Evolutionary conservation across 2,329 filamentous ascomycete genomes (phyloP).

Genomic region (Cladobotryum mycophilum): DNA sequence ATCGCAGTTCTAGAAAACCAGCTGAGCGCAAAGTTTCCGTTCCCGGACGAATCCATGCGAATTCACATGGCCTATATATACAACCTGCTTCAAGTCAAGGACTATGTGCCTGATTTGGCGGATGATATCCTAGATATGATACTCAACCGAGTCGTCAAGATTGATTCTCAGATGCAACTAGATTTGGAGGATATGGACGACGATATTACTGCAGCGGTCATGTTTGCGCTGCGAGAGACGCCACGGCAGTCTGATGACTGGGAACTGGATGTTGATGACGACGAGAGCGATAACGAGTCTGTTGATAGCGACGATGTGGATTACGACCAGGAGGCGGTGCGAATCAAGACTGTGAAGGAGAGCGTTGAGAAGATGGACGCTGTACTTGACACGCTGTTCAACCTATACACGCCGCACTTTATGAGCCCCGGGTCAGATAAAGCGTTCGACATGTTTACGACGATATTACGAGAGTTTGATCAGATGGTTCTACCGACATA

Average conservation of each 20-base stretch:
- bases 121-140: conserved; percentile 78
- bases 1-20: conserved; percentile 63
- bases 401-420: conserved; percentile 71
- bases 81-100: conserved; percentile 71
- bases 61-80: conserved; percentile 83
- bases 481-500: conserved; percentile 86
- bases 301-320: conserved; percentile 63
- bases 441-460: conserved; percentile 67
- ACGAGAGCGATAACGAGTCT: conserved; percentile 65
- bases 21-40: conserved; percentile 65
- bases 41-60: conserved; percentile 66
- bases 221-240: conserved; percentile 40
- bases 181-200: conserved; percentile 92
- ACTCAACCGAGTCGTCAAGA: conserved; percentile 80
- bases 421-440: conserved; percentile 59
- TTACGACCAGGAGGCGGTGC: conserved; percentile 54
- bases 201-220: conserved; percentile 69
- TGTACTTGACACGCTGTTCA: conserved; percentile 82
- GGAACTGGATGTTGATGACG: conserved; percentile 39
- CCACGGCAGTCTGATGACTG: conserved; percentile 24
- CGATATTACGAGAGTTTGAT: conserved; percentile 78
- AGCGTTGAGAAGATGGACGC: conserved; percentile 88
- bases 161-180: conserved; percentile 91
- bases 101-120: conserved; percentile 71
- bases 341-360: conserved; percentile 66